Percentiles rank a stretch among this genome's conserved stretches.
Evolutionary conservation across 2,329 filamentous ascomycete genomes (phyloP).

Genomic region (Neonectria ditissima): DNA sequence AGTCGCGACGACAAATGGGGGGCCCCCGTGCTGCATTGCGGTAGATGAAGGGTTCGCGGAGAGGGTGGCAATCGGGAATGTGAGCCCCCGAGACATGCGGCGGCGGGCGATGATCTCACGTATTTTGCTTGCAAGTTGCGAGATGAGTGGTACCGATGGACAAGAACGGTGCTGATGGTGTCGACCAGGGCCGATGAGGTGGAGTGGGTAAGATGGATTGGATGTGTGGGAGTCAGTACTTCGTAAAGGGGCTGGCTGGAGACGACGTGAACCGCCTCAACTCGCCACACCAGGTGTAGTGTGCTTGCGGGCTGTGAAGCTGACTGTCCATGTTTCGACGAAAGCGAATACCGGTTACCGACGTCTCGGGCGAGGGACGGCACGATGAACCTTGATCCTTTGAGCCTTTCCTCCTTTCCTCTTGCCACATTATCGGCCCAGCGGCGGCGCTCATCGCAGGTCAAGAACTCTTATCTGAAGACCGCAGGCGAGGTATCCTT

Average conservation of each 20-base stretch:
- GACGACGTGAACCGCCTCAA: background rate
- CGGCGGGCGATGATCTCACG: conserved; percentile 13
- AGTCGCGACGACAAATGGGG: conserved; percentile 14
- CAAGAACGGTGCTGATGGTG: conserved; percentile 5
- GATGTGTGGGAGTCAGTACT: conserved; percentile 2
- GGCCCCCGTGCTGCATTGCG: conserved; percentile 26
- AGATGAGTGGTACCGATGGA: conserved; percentile 6
- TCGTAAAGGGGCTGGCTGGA: conserved; percentile 19
- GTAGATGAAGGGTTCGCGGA: conserved; percentile 32
- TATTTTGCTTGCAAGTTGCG: background rate
- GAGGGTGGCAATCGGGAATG: conserved; percentile 20
- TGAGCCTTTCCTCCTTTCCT: background rate
- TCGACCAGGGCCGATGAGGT: conserved; percentile 16
- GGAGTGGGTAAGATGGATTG: conserved; percentile 13
- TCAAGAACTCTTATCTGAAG: background rate
- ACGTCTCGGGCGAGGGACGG: background rate
- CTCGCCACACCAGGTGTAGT: background rate
- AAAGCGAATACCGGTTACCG: background rate
- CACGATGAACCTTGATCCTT: background rate
- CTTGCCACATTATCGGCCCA: background rate
- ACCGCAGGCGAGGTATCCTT: background rate
- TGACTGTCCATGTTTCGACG: background rate
- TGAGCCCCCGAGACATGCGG: conserved; percentile 21
- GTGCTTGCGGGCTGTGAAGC: background rate
- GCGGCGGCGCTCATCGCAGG: background rate